Conservation (phyloP, 371 early-diverging fungal species). For the Zopfochytrium polystomum region DNA sequence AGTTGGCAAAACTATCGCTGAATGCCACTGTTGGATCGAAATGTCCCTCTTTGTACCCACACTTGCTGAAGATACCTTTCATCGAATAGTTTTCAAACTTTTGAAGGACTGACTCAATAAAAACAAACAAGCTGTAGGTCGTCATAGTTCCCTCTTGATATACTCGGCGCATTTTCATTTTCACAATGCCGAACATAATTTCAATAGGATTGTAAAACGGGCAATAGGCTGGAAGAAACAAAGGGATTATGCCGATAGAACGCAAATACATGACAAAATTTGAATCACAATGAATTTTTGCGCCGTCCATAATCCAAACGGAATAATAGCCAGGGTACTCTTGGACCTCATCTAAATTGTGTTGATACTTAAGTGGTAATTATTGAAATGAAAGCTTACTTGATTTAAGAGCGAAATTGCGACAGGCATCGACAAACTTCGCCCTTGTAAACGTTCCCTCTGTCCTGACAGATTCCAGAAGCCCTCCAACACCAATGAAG, state of each 20-base stretch:
- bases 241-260: conserved; percentile 8
- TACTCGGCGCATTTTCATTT: conserved; percentile 7
- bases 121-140: background rate
- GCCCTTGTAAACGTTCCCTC: conserved; percentile 14
- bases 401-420: conserved; percentile 7
- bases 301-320: no score
- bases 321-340: conserved; percentile 23
- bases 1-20: background rate
- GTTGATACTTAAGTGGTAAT: no score
- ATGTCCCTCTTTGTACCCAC: conserved; percentile 12
- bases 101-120: conserved; percentile 16
- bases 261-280: conserved; percentile 13
- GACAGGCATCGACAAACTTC: conserved; percentile 13
- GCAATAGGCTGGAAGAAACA: conserved; percentile 29
- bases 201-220: conserved; percentile 32
- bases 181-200: conserved; percentile 22
- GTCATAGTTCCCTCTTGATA: conserved; percentile 13
- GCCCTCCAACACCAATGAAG: no score
- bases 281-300: conserved; percentile 10
- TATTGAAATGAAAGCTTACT: conserved; percentile 4
- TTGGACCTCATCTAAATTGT: no score
- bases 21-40: conserved; percentile 7
- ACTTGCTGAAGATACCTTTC: conserved; percentile 13
- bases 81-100: background rate
- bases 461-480: background rate